Base-by-base conservation (phyloP, 805 yeast genomes). In the Hanseniaspora valbyensis region DNA sequence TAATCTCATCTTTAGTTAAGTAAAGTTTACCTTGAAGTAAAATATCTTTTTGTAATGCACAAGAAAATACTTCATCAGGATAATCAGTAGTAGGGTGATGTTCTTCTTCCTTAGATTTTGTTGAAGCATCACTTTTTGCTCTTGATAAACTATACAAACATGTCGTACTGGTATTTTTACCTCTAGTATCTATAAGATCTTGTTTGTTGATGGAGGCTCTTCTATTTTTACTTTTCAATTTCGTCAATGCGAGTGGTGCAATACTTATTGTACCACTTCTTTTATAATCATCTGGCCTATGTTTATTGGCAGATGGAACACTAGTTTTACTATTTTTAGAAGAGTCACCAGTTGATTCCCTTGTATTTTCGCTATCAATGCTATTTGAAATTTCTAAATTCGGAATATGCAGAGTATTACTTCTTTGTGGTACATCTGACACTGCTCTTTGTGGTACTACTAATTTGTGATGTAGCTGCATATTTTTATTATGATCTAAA, bases 11-110 rank as follows among this genome's bases (percentile, higher is more conserved):
- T 51, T 76, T 77, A 38, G 79, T 71, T 6, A 82, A 62, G 61
- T 76, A 81, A 59, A 82, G 58, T 54, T 75, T 71, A 16, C 89
- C 89, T 54, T 82, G 89, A 16, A 80, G 69, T 29, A 82, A 63
- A 36, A 82, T 78, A 56, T 82, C 88, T 49, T 74, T 71, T 18
- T 80, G 77, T 28, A 75, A 67, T 0, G 88, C 88, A 66, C 88
- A 81, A 18, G 77, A 38, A 24, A 45, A 45, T 2, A 37, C 38
- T 30, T 45, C 50, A 6, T 45, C 50, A 14, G 30, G 25, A 4
- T 29, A 13, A 18, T 24, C 29, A 2, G n/a, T 12, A 16, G 12
- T 22, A 6, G 18, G 25, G 4, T 32, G 14, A 19, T 21, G 10
- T 3, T 44, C 49, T 2, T 7, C 12, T 5, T 37, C 32, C 6